phyloP scores from a whole-genome alignment of 1,284 basidiomycete genomes.

The Ganoderma lucidum region DNA sequence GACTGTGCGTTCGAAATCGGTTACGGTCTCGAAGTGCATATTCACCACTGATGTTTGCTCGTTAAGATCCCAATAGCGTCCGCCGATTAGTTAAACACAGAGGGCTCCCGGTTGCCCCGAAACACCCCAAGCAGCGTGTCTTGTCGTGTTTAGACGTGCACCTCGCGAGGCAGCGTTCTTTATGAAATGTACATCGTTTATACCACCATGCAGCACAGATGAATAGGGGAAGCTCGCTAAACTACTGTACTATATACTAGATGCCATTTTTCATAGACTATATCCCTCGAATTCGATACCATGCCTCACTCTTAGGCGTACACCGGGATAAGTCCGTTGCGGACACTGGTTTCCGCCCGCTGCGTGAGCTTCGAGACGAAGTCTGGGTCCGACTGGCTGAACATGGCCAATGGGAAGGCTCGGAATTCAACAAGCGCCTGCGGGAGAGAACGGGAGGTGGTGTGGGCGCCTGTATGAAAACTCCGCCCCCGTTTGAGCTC shows the following conservation, averaged over 20 bases:
- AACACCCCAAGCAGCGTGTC: slow-evolving; percentile 63
- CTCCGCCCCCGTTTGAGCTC: slow-evolving; percentile 37
- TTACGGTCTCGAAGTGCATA: neutral
- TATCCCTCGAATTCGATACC: neutral
- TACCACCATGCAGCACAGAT: neutral
- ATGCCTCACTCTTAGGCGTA: neutral
- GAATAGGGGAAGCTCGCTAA: neutral
- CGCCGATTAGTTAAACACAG: slow-evolving; percentile 61
- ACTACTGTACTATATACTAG: slow-evolving; percentile 8
- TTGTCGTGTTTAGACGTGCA: slow-evolving; percentile 64
- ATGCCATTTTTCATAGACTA: neutral
- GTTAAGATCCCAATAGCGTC: slow-evolving; percentile 58
- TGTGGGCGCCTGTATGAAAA: slow-evolving; percentile 32
- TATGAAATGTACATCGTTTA: neutral
- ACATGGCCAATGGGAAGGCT: slow-evolving; percentile 23
- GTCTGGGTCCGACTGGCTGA: slow-evolving; percentile 15
- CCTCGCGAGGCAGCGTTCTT: slow-evolving; percentile 29
- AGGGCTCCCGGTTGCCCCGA: slow-evolving; percentile 57
- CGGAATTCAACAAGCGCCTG: slow-evolving; percentile 26
- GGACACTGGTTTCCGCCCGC: neutral
- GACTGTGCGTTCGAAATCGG: slow-evolving; percentile 51
- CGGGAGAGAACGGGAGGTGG: slow-evolving; percentile 33
- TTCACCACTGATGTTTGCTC: neutral
- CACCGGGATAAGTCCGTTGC: neutral
- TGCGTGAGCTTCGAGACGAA: slow-evolving; percentile 6